Evolutionary conservation across 176 grass and related monocot species (phyloP).

Genomic region (Eleusine coracana): DNA sequence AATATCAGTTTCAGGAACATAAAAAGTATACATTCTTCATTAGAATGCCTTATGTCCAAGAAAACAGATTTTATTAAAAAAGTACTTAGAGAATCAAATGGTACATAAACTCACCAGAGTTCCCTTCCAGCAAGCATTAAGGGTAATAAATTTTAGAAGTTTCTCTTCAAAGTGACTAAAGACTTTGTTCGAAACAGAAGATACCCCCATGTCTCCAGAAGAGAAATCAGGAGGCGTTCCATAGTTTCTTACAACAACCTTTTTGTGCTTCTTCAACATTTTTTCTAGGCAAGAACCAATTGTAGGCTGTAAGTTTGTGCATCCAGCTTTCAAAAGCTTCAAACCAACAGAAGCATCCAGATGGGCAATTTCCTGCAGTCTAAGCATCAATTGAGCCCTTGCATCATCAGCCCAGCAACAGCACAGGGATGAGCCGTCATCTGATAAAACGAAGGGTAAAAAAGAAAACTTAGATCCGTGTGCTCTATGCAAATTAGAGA

Average conservation of each 20-base stretch:
- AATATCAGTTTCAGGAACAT: neutral
- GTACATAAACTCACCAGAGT: conserved; percentile 63
- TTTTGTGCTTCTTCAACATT: conserved; percentile 74
- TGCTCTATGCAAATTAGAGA: conserved; percentile 18
- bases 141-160: conserved; percentile 69
- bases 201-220: conserved; percentile 60
- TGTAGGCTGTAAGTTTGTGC: conserved; percentile 33
- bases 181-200: conserved; percentile 46
- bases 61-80: neutral
- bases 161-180: conserved; percentile 71
- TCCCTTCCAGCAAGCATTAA: conserved; percentile 68
- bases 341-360: conserved; percentile 38
- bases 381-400: conserved; percentile 73
- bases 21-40: neutral
- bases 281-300: conserved; percentile 60
- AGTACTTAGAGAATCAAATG: conserved; percentile 14
- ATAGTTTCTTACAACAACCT: conserved; percentile 60
- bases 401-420: conserved; percentile 79
- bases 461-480: neutral
- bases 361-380: conserved; percentile 48
- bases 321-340: conserved; percentile 40
- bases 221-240: conserved; percentile 65
- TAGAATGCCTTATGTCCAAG: neutral
- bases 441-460: conserved; percentile 50
- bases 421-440: conserved; percentile 84